Base-by-base conservation (phyloP, 169 alveolate species). In the Eimeria praecox region DNA sequence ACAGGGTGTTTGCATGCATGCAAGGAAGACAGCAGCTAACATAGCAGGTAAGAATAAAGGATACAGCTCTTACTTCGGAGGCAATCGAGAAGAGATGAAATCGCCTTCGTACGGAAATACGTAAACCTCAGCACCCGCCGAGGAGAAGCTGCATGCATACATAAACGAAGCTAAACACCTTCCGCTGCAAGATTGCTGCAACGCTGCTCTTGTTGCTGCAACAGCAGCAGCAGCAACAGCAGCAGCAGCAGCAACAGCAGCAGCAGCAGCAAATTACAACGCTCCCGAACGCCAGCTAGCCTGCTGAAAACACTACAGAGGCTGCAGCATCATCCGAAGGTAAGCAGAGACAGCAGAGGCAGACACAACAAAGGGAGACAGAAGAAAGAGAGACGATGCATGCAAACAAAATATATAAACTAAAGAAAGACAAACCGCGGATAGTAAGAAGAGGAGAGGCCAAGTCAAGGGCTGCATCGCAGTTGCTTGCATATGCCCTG, bases 51-150 rank as follows among this genome's bases (percentile, higher is more conserved):
- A 5, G n/a, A 24, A 83, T 20, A 62, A 62, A 10, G 40, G 92
- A n/a, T 27, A 10, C 20, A 10, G 59, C 40, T 22, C 96, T 0
- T 35, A 94, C 96, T 90, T 46, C 62, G 46, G 66, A 82, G 90
- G 35, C 87, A 82, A 6, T 82, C 89, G 35, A 83, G 35, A 16
- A 82, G 96, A 38, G 94, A 30, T 8, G 85, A 33, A 35, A 83
- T 82, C 46, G 59, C 94, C 62, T 94, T 85, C 16, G 93, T 83
- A 64, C 73, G 90, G 94, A 94, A 82, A 71, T 83, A 82, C 35
- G 94, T 83, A 78, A 94, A 83, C 35, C 88, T 77, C 75, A 94
- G 46, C 75, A 94, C 94, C 27, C 80, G 93, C 62, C 77, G 88
- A 30, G 94, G 96, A 42, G 96, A 71, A 9, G 89, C 94, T 94